Base-by-base conservation (phyloP, 2,329 filamentous ascomycete genomes). In the Cercospora canescens region DNA sequence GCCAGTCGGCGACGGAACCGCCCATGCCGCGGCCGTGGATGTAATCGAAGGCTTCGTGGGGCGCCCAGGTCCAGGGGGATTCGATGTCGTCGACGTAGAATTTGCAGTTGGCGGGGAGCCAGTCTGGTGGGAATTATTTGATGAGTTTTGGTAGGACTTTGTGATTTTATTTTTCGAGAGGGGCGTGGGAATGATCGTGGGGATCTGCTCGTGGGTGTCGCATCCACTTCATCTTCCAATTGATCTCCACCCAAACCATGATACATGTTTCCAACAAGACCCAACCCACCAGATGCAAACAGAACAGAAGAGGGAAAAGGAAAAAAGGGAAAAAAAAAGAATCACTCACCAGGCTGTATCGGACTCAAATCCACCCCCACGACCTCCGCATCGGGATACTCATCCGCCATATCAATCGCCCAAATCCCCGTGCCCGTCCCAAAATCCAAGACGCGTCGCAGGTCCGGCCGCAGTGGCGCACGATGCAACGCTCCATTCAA, bases 351-450 rank as follows among this genome's bases (percentile, higher is more conserved):
- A 61, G 11, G 74, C 61, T 76, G 73, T 18, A 75, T 73, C 32
- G 73, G 72, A n/a, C 61, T 67, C 11, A 75, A 65, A 58, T 75
- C 72, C 21, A 69, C 68, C 32, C 72, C 72, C 24, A 73, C 34
- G 26, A 76, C 67, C 30, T 71, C 56, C 6, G 70, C 60, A 4
- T 65, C 56, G 2, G 72, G 71, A 48, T 70, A 67, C 26, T 71
- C 59, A 55, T 75, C 74, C 34, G 70, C 73, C 16, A 74, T 79
- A 52, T 82, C 79, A 57, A 75, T 73, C 2, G 71, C 71, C 73
- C 73, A 75, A 62, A 75, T 75, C 21, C 72, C 73, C 7, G 73
- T 74, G 6, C 73, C 73, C 1, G 67, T 69, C 4, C 68, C 68
- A 16, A 70, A 56, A 45, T 70, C 68, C 35, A 70, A 55, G 1